Evolutionary conservation across 2,329 filamentous ascomycete genomes (phyloP).

Genomic region (Fusarium agapanthi): DNA sequence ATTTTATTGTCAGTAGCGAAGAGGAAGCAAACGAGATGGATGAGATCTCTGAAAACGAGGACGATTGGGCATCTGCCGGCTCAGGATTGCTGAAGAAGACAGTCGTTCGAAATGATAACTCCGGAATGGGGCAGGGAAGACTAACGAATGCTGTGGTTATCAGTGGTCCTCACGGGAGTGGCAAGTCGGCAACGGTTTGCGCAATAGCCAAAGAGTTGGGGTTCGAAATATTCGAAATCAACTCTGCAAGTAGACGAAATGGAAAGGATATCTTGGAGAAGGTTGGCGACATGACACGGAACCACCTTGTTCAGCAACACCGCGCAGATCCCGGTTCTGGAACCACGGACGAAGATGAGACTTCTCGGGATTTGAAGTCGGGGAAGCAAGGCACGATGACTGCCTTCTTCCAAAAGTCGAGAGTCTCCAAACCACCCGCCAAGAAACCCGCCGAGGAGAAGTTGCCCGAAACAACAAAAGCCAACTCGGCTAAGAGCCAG

Average conservation of each 20-base stretch:
- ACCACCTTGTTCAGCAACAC: conserved; percentile 79
- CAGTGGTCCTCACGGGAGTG: conserved; percentile 88
- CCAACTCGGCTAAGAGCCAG: conserved; percentile 62
- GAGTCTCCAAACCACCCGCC: conserved; percentile 34
- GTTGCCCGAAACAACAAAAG: conserved; percentile 44
- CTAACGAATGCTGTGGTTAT: conserved; percentile 83
- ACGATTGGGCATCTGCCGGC: conserved; percentile 53
- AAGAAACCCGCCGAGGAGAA: conserved; percentile 43
- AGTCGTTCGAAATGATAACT: conserved; percentile 58
- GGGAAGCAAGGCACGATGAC: conserved; percentile 82
- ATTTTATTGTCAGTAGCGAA: conserved; percentile 81
- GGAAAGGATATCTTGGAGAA: conserved; percentile 91
- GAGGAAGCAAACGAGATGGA: conserved; percentile 77
- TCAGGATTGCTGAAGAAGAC: conserved; percentile 58
- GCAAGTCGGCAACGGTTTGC: conserved; percentile 92
- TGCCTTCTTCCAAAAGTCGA: conserved; percentile 76
- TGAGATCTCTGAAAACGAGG: conserved; percentile 71
- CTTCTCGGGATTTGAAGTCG: conserved; percentile 65
- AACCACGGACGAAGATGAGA: conserved; percentile 43
- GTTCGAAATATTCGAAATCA: conserved; percentile 96
- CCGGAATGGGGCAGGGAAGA: conserved; percentile 55
- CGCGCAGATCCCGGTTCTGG: conserved; percentile 46
- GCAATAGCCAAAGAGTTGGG: conserved; percentile 91
- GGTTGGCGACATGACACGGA: conserved; percentile 96
- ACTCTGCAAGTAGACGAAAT: conserved; percentile 81